A percentile compares a stretch with the other conserved stretches of the same genome.
Evolutionary conservation across 768 basidiomycete genomes (phyloP).

Genomic region (Lactarius sanguifluus): DNA sequence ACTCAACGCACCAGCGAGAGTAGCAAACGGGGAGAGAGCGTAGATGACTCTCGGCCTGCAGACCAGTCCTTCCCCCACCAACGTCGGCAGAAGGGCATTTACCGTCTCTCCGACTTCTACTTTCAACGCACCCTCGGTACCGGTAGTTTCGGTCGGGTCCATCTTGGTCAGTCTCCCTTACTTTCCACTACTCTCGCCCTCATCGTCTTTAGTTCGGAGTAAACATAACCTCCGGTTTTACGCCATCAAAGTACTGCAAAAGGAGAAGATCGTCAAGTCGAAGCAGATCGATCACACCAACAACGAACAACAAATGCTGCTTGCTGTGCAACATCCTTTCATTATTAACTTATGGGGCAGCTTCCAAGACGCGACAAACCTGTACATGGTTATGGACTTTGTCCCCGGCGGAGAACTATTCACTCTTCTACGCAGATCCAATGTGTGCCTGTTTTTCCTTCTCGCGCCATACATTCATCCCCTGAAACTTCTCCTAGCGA

Average conservation of each 20-base stretch:
- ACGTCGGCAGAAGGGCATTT: constrained; percentile 60
- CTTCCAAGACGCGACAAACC: constrained; percentile 87
- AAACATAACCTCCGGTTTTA: constrained; percentile 95
- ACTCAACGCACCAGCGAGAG: constrained; percentile 61
- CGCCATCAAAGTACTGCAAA: constrained; percentile 92
- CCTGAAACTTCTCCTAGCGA: constrained; percentile 48
- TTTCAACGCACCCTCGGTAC: constrained; percentile 87
- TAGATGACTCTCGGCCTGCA: constrained; percentile 30
- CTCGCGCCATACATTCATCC: constrained; percentile 11
- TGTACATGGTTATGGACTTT: constrained; percentile 99
- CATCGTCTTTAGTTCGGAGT: constrained; percentile 62
- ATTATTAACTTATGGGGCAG: constrained; percentile 96
- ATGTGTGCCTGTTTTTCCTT: constrained; percentile 48
- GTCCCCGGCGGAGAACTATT: constrained; percentile 97
- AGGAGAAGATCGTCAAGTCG: constrained; percentile 86
- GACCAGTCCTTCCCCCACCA: constrained; percentile 35
- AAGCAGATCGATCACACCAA: constrained; percentile 99
- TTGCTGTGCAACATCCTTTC: constrained; percentile 85
- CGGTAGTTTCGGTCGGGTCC: constrained; percentile 97
- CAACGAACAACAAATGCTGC: constrained; percentile 87
- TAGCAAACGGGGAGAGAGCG: constrained; percentile 43
- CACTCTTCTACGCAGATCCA: constrained; percentile 86
- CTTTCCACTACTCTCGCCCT: background rate
- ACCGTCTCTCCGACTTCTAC: constrained; percentile 73
- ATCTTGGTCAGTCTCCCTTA: constrained; percentile 56